Conservation (phyloP, 2,329 filamentous ascomycete genomes). For the Coniochaeta prunicola region DNA sequence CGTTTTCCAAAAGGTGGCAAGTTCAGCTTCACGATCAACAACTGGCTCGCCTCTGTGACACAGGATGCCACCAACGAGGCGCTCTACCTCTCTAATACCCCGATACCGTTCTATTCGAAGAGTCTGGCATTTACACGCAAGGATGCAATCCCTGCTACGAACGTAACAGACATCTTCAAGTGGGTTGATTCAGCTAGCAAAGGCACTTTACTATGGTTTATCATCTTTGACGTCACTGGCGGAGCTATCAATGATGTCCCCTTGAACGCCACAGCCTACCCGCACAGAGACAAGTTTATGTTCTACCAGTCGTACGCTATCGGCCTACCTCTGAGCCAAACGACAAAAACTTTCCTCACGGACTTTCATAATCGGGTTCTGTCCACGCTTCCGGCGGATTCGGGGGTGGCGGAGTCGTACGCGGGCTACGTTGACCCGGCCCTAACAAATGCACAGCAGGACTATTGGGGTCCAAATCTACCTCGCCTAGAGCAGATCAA, state of each 20-base stretch:
- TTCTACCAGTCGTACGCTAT: conserved; percentile 57
- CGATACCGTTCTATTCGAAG: conserved; percentile 48
- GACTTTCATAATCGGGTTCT: conserved; percentile 39
- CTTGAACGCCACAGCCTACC: conserved; percentile 50
- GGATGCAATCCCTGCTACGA: conserved; percentile 36
- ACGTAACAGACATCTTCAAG: conserved; percentile 41
- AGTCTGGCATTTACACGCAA: conserved; percentile 45
- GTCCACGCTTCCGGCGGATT: conserved; percentile 21
- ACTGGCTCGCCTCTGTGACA: conserved; percentile 56
- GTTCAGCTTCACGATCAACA: conserved; percentile 35
- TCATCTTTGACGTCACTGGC: conserved; percentile 56
- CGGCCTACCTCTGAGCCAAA: conserved; percentile 37
- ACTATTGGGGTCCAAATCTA: conserved; percentile 51
- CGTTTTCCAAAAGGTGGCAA: conserved; percentile 35
- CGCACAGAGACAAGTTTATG: conserved; percentile 56
- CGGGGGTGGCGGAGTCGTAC: conserved; percentile 40
- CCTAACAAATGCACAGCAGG: conserved; percentile 35
- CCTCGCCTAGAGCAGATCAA: conserved; percentile 41
- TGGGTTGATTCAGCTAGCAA: conserved; percentile 43
- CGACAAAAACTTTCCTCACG: conserved; percentile 41
- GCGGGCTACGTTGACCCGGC: conserved; percentile 55
- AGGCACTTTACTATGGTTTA: conserved; percentile 49
- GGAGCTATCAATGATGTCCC: conserved; percentile 52
- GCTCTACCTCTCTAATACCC: conserved; percentile 37
- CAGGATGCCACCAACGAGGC: conserved; percentile 42